Evolutionary conservation across 1,284 basidiomycete genomes (phyloP).

Genomic region (Trichosporon coremiiforme): DNA sequence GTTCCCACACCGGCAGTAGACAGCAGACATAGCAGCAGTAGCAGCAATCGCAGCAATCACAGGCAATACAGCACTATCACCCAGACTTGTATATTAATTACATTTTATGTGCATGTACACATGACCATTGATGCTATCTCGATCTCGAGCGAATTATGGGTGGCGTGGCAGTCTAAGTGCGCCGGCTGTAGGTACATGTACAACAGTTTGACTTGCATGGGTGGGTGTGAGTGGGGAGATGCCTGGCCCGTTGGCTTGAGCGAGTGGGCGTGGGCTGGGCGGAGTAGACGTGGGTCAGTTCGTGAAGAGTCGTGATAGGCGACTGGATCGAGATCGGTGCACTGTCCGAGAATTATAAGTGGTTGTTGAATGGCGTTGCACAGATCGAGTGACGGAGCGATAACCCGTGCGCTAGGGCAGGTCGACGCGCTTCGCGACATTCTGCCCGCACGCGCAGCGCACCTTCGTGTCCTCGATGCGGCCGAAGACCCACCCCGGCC

Average conservation of each 20-base stretch:
- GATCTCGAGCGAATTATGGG: slow-evolving; percentile 1
- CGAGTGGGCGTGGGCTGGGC: neutral
- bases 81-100: slow-evolving; percentile 15
- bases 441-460: slow-evolving; percentile 12
- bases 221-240: neutral
- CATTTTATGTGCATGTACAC: slow-evolving; percentile 17
- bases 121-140: neutral
- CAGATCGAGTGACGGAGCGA: too few relatives aligned
- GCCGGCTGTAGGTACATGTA: slow-evolving; percentile 2
- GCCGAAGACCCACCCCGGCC: neutral
- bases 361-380: too few relatives aligned
- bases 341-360: neutral
- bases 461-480: slow-evolving; percentile 14
- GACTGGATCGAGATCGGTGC: neutral
- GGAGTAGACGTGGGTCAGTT: neutral
- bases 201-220: neutral
- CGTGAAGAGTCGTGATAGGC: neutral
- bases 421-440: neutral
- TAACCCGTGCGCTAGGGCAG: neutral
- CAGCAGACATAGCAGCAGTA: neutral
- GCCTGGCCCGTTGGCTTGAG: too few relatives aligned
- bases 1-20: neutral
- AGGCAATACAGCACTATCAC: slow-evolving; percentile 8
- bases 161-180: neutral
- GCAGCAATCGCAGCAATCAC: neutral